Percentiles rank a stretch among this genome's conserved stretches.
Evolutionary conservation across 495 filamentous ascomycete genomes (phyloP).

Genomic region (Parathielavia appendiculata): DNA sequence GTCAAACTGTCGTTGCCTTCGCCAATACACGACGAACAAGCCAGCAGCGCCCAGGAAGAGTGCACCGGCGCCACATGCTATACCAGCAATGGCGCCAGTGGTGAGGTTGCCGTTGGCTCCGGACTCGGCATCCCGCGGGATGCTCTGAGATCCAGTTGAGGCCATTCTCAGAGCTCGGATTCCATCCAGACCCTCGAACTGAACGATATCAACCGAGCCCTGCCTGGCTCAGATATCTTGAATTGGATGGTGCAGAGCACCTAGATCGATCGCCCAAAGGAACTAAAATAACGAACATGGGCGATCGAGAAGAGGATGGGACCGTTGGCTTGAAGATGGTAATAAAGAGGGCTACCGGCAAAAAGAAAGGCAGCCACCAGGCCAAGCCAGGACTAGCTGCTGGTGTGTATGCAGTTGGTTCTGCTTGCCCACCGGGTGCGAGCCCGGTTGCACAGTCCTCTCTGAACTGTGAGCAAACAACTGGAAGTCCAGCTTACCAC

Average conservation of each 20-base stretch:
- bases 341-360: not conserved
- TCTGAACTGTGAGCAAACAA: not conserved
- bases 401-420: constrained; percentile 21
- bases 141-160: constrained; percentile 20
- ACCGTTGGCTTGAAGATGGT: not conserved
- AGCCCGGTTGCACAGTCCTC: constrained; percentile 17
- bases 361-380: constrained; percentile 16
- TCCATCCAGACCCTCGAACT: not conserved
- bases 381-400: constrained; percentile 6
- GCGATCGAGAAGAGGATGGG: constrained; percentile 6
- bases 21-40: constrained; percentile 42
- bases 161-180: constrained; percentile 2
- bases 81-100: constrained; percentile 45
- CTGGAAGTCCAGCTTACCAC: not conserved
- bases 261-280: constrained; percentile 6
- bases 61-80: constrained; percentile 35
- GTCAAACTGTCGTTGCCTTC: constrained; percentile 33
- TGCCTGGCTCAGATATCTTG: constrained; percentile 12
- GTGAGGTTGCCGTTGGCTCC: constrained; percentile 24
- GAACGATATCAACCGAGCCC: constrained; percentile 10
- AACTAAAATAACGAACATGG: constrained; percentile 13
- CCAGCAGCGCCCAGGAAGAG: constrained; percentile 36
- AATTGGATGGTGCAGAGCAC: constrained; percentile 15
- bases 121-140: constrained; percentile 19
- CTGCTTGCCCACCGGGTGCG: constrained; percentile 16